Evolutionary conservation across 768 basidiomycete genomes (phyloP), one percentile per base, ranked within the genome.

Genomic region (Auricularia sp.): DNA sequence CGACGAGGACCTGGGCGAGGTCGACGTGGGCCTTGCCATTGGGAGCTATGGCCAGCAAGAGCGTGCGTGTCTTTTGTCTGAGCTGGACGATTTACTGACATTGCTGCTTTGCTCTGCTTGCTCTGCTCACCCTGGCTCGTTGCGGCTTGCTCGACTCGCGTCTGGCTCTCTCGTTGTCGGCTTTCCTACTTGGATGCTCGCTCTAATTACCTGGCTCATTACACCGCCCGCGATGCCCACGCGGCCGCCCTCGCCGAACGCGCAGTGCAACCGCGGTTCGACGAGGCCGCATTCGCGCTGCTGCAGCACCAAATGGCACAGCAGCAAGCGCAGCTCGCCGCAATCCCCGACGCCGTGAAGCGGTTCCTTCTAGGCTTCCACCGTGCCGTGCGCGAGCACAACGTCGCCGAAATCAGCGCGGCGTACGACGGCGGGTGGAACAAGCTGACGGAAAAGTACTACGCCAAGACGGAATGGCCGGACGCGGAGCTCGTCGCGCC

Each of bases 391-490:
- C 79, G 90, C 62, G 86, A 93, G 54, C 94, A 95, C 74, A 96
- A 98, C 76, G 83, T 97, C 2, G 79, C 86, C 3, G 90, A 94
- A 71, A 96, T 99, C 69, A 92, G 91, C 3, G 81, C 88, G 24
- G 92, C 94, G 62, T 99, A 99, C 72, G 95, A 98, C 78, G 92
- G 89, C 62, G 94, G 94, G 4, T 99, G 95, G 95, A 96, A 94
- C 77, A 88, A 90, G 67, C 86, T 95, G 73, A 97, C 96, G 0
- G 92, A 97, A 79, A 94, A 95, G 79, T 94, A 89, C 79, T 99
- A 97, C 71, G 75, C 92, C 5, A 92, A 89, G 74, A 87, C 86
- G 2, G 96, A 99, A 74, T 98, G 96, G 96, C 96, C 96, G 0
- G 94, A 98, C 73, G 94, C 94, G 5, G 96, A 99, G 78, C 78